Base-by-base conservation (phyloP, 768 basidiomycete species). In the Cubamyces sp. region DNA sequence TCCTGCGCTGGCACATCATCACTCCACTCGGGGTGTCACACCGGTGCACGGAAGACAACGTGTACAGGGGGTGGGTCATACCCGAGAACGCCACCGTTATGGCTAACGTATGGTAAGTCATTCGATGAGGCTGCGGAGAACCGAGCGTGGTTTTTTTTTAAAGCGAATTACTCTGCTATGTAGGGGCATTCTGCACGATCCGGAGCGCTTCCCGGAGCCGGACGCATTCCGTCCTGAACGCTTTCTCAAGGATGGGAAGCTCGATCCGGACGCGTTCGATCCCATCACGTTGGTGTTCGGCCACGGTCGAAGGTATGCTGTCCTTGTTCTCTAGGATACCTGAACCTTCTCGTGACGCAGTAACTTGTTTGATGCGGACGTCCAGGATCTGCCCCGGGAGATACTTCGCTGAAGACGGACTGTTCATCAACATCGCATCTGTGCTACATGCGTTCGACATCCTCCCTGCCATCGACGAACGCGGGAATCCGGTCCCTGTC, bases 121-220 rank as follows among this genome's bases (percentile, higher is more conserved):
- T 18, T 43, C 18, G 4, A 7, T 21, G 23, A 12, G 39, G 37
- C 18, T 19, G 15, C 21, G 3, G 30, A n/a, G 6, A 15, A 9
- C 18, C n/a, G n/a, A n/a, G n/a, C n/a, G n/a, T n/a, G n/a, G n/a
- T n/a, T n/a, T n/a, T n/a, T n/a, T n/a, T n/a, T n/a, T n/a, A n/a
- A n/a, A n/a, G n/a, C n/a, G n/a, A n/a, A n/a, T n/a, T n/a, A n/a
- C n/a, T 43, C 46, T 14, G 25, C 3, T 14, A 30, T 2, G 18
- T 30, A 84, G 84, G 82, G 76, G 77, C 1, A 82, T 85, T 51
- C 73, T 83, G 28, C 83, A 81, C 41, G 81, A 86, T 62, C 80
- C 80, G 3, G 43, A 68, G 28, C 68, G 66, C 15, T 86, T 76
- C 66, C 79, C 79, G 0, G 74, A 84, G 15, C 84, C 84, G 0